Evolutionary conservation across 352 stramenopile genomes (phyloP), one percentile per base, ranked within the genome.

Genomic region (Phytophthora citrophthora): DNA sequence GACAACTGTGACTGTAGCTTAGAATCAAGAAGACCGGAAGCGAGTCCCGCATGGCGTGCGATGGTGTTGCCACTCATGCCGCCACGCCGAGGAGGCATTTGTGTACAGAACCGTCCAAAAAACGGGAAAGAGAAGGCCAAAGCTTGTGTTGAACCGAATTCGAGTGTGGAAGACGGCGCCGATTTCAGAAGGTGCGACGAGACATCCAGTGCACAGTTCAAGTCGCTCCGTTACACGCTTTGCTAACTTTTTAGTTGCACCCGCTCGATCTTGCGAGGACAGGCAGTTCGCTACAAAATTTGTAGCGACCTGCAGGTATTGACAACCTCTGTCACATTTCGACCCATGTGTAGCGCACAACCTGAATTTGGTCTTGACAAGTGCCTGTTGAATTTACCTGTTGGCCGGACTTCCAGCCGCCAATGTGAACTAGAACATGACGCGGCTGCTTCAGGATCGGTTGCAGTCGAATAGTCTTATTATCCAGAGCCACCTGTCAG

Each of bases 51-150:
- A 8, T 57, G 13, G 29, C 47, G 38, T 23, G 10, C 4, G 40
- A 9, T 16, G 45, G 7, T n/a, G 23, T 36, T 23, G 23, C n/a
- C 24, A 18, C 29, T 41, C 46, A 27, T 57, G 39, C 39, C 39
- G 51, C 39, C 38, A 58, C 31, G 13, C 32, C 44, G 44, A 55
- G 32, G 54, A 36, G 54, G 15, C 43, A 62, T 46, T 63, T 56
- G 34, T 11, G 51, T 58, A 58, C 51, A 58, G 34, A 56, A 63
- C 32, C 44, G 44, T 49, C n/a, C 39, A 5, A 8, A 27, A 63
- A n/a, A 45, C 16, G 26, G 18, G 36, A 55, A 63, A 26, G 55
- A 63, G 55, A 56, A 56, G 24, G 27, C 9, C 8, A 6, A 41
- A 26, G 51, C 38, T 50, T 50, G n/a, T 55, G 45, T 43, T 45